Percentiles rank a stretch among this genome's conserved stretches.
These are phyloP conservation scores for Ocimum tenuiflorum DNA, from an alignment of 257 asterid genomes.

Conservation along the genomic window DNA sequence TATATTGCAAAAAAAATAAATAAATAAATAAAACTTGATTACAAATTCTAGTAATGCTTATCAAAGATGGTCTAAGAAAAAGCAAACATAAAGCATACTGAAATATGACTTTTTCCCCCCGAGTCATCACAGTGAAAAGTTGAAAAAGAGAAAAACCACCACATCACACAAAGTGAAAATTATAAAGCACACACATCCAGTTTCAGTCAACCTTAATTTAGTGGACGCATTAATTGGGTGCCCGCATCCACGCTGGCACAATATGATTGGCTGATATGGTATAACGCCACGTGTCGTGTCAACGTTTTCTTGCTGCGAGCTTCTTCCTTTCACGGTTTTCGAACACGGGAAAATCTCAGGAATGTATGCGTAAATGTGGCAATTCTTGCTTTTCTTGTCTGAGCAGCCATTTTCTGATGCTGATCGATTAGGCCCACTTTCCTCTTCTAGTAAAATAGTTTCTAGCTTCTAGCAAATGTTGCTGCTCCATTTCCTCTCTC, in stretches of 20 bases:
- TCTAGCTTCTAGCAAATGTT: no score
- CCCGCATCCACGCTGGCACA: constrained; percentile 54
- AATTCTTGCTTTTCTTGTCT: constrained; percentile 44
- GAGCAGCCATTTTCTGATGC: no score
- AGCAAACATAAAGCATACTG: not conserved
- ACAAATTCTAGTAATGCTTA: no score
- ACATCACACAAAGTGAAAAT: constrained; percentile 32
- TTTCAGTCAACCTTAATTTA: constrained; percentile 63
- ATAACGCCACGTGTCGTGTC: constrained; percentile 22
- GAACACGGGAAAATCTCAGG: not conserved
- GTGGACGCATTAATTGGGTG: constrained; percentile 75
- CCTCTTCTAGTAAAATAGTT: no score
- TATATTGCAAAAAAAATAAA: no score
- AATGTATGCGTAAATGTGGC: constrained; percentile 16
- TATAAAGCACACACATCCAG: constrained; percentile 33
- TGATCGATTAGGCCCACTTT: no score
- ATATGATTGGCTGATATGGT: constrained; percentile 52
- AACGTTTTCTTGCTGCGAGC: not conserved
- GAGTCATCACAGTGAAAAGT: not conserved
- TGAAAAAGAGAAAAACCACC: not conserved
- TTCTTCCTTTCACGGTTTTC: not conserved
- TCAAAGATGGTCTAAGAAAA: not conserved
- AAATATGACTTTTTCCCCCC: not conserved
- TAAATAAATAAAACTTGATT: no score
- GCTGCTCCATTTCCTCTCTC: no score